Evolutionary conservation across 2,329 filamentous ascomycete genomes (phyloP), one percentile per base, ranked within the genome.

Genomic region (Cyphellophora attinorum): DNA sequence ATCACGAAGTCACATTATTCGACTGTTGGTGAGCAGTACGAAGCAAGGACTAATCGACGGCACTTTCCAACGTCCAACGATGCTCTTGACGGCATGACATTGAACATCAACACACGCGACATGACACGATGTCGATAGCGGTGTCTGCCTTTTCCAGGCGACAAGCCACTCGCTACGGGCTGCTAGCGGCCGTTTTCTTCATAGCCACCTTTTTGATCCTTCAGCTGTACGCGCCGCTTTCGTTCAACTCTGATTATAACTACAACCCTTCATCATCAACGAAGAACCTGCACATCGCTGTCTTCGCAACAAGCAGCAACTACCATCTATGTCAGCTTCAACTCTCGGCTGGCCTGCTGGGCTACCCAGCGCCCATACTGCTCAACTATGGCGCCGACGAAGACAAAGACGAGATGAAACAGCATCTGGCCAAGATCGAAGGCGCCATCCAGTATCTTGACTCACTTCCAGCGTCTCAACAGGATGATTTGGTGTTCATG

Each of bases 401-500:
- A 27, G 40, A 43, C 14, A 53, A 47, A 29, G 47, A 35, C 13
- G 45, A 45, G 35, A 57, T 52, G n/a, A 53, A 60, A 5, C 13
- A n/a, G 5, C 33, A 35, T 15, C n/a, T 35, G 35, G 57, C 53
- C 39, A 61, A 68, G 50, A 53, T 67, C 30, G 61, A 60, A 27
- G 64, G 60, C 35, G 52, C 73, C 11, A 53, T 56, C 5, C 60
- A 59, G 3, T 61, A 68, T 19, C 53, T 65, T 36, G 31, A 58
- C 57, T 17, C 62, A 62, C 19, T 51, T 62, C 11, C 60, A 72
- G n/a, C 58, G 63, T 15, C 16, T 19, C 15, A 11, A n/a, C 64
- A 76, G 37, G 61, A 73, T 12, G 79, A 83, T 50, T 55, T 84
- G 17, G 67, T 80, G 5, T 56, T 81, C 38, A 63, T 81, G 30